Evolutionary conservation across 2,329 filamentous ascomycete genomes (phyloP), one percentile per base, ranked within the genome.

Genomic region (Paramyrothecium sp.): DNA sequence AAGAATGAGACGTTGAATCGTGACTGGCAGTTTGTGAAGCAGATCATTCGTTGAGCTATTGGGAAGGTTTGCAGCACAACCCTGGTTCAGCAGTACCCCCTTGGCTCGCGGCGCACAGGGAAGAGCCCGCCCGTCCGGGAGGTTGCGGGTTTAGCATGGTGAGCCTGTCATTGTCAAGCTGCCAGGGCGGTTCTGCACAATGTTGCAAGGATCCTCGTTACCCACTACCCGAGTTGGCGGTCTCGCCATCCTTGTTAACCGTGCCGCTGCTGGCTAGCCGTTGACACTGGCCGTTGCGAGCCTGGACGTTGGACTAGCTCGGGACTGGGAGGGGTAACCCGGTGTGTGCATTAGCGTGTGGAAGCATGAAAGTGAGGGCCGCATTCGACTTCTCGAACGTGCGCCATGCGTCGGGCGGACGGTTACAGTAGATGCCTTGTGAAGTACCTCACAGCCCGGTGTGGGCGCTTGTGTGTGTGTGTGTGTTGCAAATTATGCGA

Each of bases 161-260:
- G 38, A 44, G 38, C 38, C 38, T 44, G 38, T 44, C 38, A 44
- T 7, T 44, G 38, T 44, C 38, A 44, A 44, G 38, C 38, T 44
- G 38, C n/a, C 38, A 44, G 38, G 38, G 38, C 38, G 7, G 38
- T 44, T 44, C 38, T 44, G 38, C 38, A 44, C 13, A 44, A 44
- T 16, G 13, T 44, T 44, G 38, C 38, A 44, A 44, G 38, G 38
- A 16, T 44, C 4, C 4, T 12, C 13, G 38, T n/a, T 30, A 65
- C 63, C 64, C 67, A 68, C 67, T 58, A 54, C 61, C 55, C 66
- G 55, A 66, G 58, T 61, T 58, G 60, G 59, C 58, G 61, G 60
- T 61, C 59, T 58, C 51, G 57, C 58, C 48, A 65, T 62, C 67
- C 67, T 61, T 58, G 67, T 69, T 65, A 68, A 62, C 67, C 65